Conservation (phyloP, 306 rosid genomes). For the Cotoneaster glaucophyllus region DNA sequence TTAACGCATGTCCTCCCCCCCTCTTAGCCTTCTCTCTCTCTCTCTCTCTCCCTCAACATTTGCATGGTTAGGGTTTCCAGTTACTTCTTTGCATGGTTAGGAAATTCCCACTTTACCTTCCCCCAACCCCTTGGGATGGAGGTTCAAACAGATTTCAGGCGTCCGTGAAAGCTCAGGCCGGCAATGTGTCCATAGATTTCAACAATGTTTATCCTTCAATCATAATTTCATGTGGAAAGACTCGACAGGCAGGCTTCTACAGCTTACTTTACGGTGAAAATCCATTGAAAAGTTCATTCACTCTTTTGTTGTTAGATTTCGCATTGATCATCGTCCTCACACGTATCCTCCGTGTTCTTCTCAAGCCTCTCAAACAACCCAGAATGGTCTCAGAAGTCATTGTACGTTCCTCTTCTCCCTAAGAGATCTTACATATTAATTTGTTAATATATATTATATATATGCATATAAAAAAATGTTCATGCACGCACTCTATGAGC, state of each 20-base stretch:
- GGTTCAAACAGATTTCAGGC: background rate
- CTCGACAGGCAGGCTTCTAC: background rate
- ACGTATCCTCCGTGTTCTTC: slow-evolving; percentile 37
- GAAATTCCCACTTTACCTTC: slow-evolving; percentile 17
- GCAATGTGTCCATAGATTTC: background rate
- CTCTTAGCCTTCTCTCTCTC: background rate
- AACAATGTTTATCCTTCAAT: background rate
- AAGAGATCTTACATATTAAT: background rate
- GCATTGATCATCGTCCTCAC: slow-evolving; percentile 18
- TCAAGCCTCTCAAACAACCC: slow-evolving; percentile 72
- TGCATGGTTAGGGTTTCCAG: slow-evolving; percentile 8
- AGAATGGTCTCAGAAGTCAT: slow-evolving; percentile 54
- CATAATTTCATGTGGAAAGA: slow-evolving; percentile 5
- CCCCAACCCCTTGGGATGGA: slow-evolving; percentile 10
- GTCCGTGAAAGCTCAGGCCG: background rate
- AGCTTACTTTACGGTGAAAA: slow-evolving; percentile 41
- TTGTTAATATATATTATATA: background rate
- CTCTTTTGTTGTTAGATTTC: slow-evolving; percentile 38
- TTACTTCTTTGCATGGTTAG: slow-evolving; percentile 46
- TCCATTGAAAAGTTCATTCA: slow-evolving; percentile 34
- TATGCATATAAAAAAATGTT: background rate
- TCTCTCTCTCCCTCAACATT: background rate
- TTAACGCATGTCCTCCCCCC: slow-evolving; percentile 50
- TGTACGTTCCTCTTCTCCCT: slow-evolving; percentile 34
- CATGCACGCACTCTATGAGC: background rate